Evolutionary conservation across 208 protist species (phyloP).

Genomic region (Balamuthia mandrillaris): DNA sequence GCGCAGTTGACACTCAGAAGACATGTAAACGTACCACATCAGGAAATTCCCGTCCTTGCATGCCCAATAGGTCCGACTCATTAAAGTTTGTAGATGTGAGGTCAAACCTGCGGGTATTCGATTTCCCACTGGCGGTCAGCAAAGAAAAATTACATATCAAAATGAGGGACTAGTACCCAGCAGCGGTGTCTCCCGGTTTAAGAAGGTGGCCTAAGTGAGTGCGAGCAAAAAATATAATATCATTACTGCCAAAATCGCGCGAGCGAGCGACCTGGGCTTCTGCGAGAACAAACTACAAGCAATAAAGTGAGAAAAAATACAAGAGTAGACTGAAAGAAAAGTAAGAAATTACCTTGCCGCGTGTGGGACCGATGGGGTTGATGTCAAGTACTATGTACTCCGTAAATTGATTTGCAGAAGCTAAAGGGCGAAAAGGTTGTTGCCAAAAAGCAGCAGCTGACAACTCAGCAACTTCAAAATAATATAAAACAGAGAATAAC

Average conservation of each 20-base stretch:
- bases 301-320: slow-evolving; percentile 41
- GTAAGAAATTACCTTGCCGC: slow-evolving; percentile 36
- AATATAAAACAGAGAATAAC: not conserved
- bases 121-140: not conserved
- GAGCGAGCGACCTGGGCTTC: slow-evolving; percentile 79
- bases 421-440: slow-evolving; percentile 83
- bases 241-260: slow-evolving; percentile 89
- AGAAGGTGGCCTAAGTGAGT: slow-evolving; percentile 90
- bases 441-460: slow-evolving; percentile 86
- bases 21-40: slow-evolving; percentile 25
- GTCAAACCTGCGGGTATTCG: slow-evolving; percentile 47
- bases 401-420: slow-evolving; percentile 79
- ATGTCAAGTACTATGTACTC: slow-evolving; percentile 95
- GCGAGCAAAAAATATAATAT: slow-evolving; percentile 81
- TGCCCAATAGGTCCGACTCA: slow-evolving; percentile 72
- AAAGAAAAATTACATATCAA: not conserved
- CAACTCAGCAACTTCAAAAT: slow-evolving; percentile 77
- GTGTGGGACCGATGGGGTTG: slow-evolving; percentile 52
- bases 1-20: not conserved
- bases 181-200: slow-evolving; percentile 87
- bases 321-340: not conserved
- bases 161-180: slow-evolving; percentile 79
- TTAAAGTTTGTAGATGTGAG: slow-evolving; percentile 85
- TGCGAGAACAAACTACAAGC: slow-evolving; percentile 50
- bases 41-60: slow-evolving; percentile 36